Evolutionary conservation across 2,329 filamentous ascomycete species (phyloP).

Genomic region (Colletotrichum lini): DNA sequence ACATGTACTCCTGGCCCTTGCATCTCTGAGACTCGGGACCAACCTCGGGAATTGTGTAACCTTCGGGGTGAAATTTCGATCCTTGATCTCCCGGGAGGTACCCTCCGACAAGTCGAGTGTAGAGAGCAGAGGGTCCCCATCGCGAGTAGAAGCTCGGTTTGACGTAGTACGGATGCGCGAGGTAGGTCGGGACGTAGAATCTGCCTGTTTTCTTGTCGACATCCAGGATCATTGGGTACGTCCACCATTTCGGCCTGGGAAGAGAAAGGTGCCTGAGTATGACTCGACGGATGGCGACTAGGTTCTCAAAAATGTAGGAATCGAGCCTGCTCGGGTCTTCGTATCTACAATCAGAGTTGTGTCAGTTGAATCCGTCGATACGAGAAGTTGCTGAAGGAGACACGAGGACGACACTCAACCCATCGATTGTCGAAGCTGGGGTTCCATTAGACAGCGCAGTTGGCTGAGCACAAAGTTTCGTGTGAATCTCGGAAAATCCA

Average conservation of each 20-base stretch:
- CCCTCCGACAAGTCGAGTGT: slow-evolving; percentile 60
- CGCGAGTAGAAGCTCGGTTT: slow-evolving; percentile 63
- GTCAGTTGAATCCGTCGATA: neutral
- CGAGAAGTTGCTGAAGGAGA: neutral
- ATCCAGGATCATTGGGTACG: slow-evolving; percentile 48
- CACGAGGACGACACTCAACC: neutral
- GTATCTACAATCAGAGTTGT: neutral
- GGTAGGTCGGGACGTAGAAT: slow-evolving; percentile 57
- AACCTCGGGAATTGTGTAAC: slow-evolving; percentile 55
- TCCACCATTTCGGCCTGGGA: slow-evolving; percentile 57
- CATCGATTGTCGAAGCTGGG: slow-evolving; percentile 20
- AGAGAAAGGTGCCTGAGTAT: slow-evolving; percentile 63
- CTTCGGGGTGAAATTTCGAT: slow-evolving; percentile 62
- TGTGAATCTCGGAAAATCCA: slow-evolving; percentile 20
- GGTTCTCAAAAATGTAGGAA: slow-evolving; percentile 5
- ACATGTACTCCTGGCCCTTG: slow-evolving; percentile 44
- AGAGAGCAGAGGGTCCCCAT: slow-evolving; percentile 62
- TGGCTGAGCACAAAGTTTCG: slow-evolving; percentile 24
- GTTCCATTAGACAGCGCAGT: slow-evolving; percentile 28
- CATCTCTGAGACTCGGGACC: slow-evolving; percentile 44
- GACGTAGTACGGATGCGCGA: slow-evolving; percentile 68
- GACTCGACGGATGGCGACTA: slow-evolving; percentile 60
- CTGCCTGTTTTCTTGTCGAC: slow-evolving; percentile 57
- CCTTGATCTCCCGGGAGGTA: slow-evolving; percentile 63
- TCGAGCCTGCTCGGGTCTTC: slow-evolving; percentile 17